Base-by-base conservation (phyloP, 805 yeast genomes). In the Komagataella populi region DNA sequence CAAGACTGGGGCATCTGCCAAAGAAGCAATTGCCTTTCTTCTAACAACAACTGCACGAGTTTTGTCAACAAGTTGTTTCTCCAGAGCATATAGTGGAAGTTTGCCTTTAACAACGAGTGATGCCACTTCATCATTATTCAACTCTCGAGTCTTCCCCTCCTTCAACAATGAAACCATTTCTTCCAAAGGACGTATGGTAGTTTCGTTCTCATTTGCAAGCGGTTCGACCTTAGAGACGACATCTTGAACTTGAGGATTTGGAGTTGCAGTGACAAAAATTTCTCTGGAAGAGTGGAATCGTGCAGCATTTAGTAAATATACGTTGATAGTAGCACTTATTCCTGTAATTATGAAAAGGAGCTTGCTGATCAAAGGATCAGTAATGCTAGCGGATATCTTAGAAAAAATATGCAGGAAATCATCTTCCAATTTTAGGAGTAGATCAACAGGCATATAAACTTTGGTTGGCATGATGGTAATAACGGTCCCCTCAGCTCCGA, bases 1-100 rank as follows among this genome's bases (percentile, higher is more conserved):
- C 51, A 93, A 73, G 16, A 87, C 81, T 51, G 96, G 89, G 17
- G 95, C 88, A 59, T 81, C 77, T 6, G 96, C 87, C 50, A 87
- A 67, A 49, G 80, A 76, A 17, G 97, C 87, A 60, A 93, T 84
- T n/a, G 96, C 90, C 52, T 80, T 81, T 70, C 99, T 85, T 70
- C 99, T 90, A 51, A 93, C 84, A 47, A 77, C 75, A 57, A 93
- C 99, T 4, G 99, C 99, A 59, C 99, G 82, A 6, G 90, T 80
- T 54, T 83, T 87, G 63, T 93, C 93, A 24, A 75, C 85, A 54
- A 93, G 76, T 68, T 87, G 91, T 67, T 91, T 93, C 65, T 93
- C 99, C 55, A 93, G 76, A 0, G 98, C 96, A 64, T 93, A 93
- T 51, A 93, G 70, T 43, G 99, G 98, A 55, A 93, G 70, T 62